A percentile compares a stretch with the other conserved stretches of the same genome.
These are phyloP conservation scores for Chimonanthus praecox DNA, from an alignment of 164 flowering plant species.

Conservation along the genomic window DNA sequence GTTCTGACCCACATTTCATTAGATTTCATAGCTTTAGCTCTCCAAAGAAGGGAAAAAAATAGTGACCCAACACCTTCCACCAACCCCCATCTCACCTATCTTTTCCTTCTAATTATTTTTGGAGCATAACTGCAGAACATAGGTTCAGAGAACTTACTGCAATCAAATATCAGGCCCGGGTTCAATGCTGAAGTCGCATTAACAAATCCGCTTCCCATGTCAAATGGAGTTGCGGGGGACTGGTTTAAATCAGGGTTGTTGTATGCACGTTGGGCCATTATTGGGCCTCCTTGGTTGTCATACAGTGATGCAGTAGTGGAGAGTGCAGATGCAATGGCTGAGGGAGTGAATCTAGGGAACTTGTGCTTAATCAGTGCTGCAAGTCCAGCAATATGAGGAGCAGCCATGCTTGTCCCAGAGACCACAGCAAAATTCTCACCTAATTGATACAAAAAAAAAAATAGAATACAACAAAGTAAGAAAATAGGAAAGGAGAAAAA, in stretches of 20 bases:
- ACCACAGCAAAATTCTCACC: slow-evolving; percentile 95
- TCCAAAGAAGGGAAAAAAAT: no score
- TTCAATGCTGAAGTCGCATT: slow-evolving; percentile 83
- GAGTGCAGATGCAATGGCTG: slow-evolving; percentile 94
- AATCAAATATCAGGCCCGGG: slow-evolving; percentile 81
- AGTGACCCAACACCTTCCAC: no score
- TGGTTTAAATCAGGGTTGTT: slow-evolving; percentile 70
- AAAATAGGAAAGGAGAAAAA: background rate
- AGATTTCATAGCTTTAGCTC: no score
- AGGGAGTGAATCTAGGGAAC: slow-evolving; percentile 68
- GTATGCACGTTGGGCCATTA: slow-evolving; percentile 94
- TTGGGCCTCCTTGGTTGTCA: slow-evolving; percentile 70
- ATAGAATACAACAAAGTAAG: background rate
- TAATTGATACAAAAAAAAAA: slow-evolving; percentile 12
- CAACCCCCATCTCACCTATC: background rate
- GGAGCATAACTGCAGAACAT: background rate
- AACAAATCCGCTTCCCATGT: slow-evolving; percentile 98
- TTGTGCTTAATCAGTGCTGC: slow-evolving; percentile 87
- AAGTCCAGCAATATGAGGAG: slow-evolving; percentile 96
- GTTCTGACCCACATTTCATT: background rate
- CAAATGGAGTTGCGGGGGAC: slow-evolving; percentile 95
- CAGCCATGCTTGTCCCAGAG: slow-evolving; percentile 99
- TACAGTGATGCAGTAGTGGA: slow-evolving; percentile 78
- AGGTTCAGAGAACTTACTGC: slow-evolving; percentile 45
- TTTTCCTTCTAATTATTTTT: background rate